Percentiles rank a stretch among this genome's conserved stretches.
Evolutionary conservation across 768 basidiomycete species (phyloP).

Genomic region (Cystobasidiopsis lactophilus): DNA sequence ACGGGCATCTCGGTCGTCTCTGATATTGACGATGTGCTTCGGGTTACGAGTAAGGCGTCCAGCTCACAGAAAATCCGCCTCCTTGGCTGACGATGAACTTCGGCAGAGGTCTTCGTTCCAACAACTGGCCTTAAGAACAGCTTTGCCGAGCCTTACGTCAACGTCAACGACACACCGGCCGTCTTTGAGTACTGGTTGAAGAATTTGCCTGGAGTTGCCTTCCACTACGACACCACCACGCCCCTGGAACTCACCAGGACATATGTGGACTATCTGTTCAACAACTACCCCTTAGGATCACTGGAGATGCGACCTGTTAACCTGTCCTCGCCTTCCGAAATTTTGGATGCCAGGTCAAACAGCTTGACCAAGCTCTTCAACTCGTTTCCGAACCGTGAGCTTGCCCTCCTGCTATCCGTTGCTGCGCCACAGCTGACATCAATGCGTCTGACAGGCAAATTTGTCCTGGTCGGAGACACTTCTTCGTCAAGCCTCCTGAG

Average conservation of each 20-base stretch:
- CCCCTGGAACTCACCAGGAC: conserved; percentile 6
- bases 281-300: conserved; percentile 7
- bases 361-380: conserved; percentile 5
- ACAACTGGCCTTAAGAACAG: conserved; percentile 7
- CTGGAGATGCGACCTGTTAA: conserved; percentile 9
- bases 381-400: conserved; percentile 5
- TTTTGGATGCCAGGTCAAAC: conserved; percentile 3
- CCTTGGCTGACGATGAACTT: no score
- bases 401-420: not conserved
- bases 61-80: no score
- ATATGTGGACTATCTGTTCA: conserved; percentile 9
- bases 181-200: conserved; percentile 1
- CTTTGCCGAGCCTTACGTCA: conserved; percentile 7
- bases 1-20: conserved; percentile 2
- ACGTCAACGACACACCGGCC: conserved; percentile 5
- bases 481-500: conserved; percentile 4
- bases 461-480: conserved; percentile 6
- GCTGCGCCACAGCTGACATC: no score
- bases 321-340: not conserved
- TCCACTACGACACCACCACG: conserved; percentile 9
- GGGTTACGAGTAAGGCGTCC: conserved; percentile 1
- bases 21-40: conserved; percentile 7
- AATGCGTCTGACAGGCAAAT: no score
- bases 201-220: conserved; percentile 1
- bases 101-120: conserved; percentile 7